These are phyloP conservation scores for Claviceps fusiformis DNA, from an alignment of 2,329 filamentous ascomycete species.

Conservation along the genomic window DNA sequence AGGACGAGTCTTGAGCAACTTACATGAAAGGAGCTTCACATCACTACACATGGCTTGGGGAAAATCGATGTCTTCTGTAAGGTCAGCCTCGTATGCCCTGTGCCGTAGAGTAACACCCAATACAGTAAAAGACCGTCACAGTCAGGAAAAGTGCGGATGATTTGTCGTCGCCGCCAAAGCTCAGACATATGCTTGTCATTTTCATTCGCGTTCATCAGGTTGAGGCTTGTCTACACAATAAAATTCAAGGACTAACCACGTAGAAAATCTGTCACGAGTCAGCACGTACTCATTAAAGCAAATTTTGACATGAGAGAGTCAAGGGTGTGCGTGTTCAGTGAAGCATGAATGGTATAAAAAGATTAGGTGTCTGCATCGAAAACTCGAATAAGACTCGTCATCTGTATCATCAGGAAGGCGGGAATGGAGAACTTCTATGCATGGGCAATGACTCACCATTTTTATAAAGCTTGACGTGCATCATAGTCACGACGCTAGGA, in stretches of 20 bases:
- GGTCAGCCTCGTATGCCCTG: slow-evolving; percentile 1
- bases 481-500: not conserved
- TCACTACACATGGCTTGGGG: not conserved
- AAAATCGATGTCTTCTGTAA: not conserved
- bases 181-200: slow-evolving; percentile 99
- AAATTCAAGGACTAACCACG: slow-evolving; percentile 11
- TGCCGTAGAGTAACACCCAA: slow-evolving; percentile 3
- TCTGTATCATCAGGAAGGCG: slow-evolving; percentile 23
- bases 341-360: slow-evolving; percentile 64
- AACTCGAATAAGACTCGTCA: slow-evolving; percentile 70
- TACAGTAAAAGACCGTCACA: slow-evolving; percentile 6
- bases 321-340: slow-evolving; percentile 22
- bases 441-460: not conserved
- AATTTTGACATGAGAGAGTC: not conserved
- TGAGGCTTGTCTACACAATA: slow-evolving; percentile 9
- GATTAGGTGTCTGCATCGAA: slow-evolving; percentile 55
- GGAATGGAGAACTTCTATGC: not conserved
- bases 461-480: not conserved
- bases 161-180: slow-evolving; percentile 39
- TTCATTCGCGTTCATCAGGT: slow-evolving; percentile 73
- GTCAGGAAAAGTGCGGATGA: slow-evolving; percentile 17
- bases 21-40: slow-evolving; percentile 8
- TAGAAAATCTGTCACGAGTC: slow-evolving; percentile 7
- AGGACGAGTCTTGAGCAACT: slow-evolving; percentile 10
- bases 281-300: slow-evolving; percentile 9